Conservation (phyloP, 768 basidiomycete genomes). For the Holtermanniella nyarrowii region DNA sequence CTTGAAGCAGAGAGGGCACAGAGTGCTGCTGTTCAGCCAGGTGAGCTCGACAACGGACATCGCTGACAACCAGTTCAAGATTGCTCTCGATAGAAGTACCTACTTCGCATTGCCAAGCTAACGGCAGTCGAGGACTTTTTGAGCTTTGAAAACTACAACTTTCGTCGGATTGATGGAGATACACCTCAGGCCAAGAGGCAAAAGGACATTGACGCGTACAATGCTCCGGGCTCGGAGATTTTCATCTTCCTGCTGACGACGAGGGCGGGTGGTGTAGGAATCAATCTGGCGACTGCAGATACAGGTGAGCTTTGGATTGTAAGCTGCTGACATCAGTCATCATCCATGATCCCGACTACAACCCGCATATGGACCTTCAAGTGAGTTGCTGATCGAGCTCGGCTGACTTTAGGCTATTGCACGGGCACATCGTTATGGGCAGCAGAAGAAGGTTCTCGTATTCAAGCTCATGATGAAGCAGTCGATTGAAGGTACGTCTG, state of each 20-base stretch:
- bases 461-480: conserved; percentile 95
- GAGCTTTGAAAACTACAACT: conserved; percentile 66
- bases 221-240: conserved; percentile 70
- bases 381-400: conserved; percentile 44
- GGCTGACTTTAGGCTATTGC: conserved; percentile 66
- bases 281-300: conserved; percentile 85
- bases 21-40: conserved; percentile 85
- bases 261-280: conserved; percentile 73
- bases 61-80: conserved; percentile 1
- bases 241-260: conserved; percentile 89
- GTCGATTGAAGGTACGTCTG: conserved; percentile 65
- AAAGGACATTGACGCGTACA: conserved; percentile 90
- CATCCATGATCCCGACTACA: conserved; percentile 86
- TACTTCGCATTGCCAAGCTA: not conserved
- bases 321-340: conserved; percentile 26
- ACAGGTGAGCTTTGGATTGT: conserved; percentile 65
- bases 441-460: conserved; percentile 84
- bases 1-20: conserved; percentile 72
- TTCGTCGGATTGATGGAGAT: conserved; percentile 74
- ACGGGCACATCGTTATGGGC: conserved; percentile 87
- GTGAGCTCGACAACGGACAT: conserved; percentile 44
- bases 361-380: conserved; percentile 86
- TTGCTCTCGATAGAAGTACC: not conserved
- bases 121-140: conserved; percentile 72
- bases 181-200: conserved; percentile 78